Conservation (phyloP, 1,284 basidiomycete genomes). For the Cutaneotrichosporon cavernicola region DNA sequence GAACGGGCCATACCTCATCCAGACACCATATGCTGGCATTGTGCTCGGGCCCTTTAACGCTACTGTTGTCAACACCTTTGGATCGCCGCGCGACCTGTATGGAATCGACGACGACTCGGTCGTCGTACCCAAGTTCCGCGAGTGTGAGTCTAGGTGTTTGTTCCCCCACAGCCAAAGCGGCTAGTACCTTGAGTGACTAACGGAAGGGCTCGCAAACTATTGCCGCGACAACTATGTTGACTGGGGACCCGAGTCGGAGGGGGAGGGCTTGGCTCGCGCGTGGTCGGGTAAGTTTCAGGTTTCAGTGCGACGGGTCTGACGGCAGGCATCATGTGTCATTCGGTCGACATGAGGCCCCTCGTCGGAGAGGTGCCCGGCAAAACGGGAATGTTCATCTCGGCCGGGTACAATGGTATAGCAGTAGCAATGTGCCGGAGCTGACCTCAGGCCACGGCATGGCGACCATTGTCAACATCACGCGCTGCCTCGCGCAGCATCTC, state of each 20-base stretch:
- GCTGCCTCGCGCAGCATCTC: conserved; percentile 27
- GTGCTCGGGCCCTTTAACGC: conserved; percentile 28
- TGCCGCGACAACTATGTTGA: conserved; percentile 26
- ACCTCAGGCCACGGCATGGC: conserved; percentile 28
- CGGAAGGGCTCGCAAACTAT: conserved; percentile 17
- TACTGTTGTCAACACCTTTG: conserved; percentile 5
- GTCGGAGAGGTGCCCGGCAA: conserved; percentile 30
- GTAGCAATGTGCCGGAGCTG: not conserved
- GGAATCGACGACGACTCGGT: conserved; percentile 24
- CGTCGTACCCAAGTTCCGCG: conserved; percentile 17
- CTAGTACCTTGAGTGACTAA: not conserved
- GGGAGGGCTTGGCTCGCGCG: conserved; percentile 32
- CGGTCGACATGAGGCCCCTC: conserved; percentile 33
- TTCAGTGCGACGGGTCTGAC: not conserved
- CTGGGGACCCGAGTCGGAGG: conserved; percentile 30
- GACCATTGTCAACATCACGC: conserved; percentile 28
- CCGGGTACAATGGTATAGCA: conserved; percentile 13
- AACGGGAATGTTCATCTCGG: conserved; percentile 25
- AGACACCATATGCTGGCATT: conserved; percentile 30
- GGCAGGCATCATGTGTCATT: conserved; percentile 35
- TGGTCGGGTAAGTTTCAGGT: conserved; percentile 24
- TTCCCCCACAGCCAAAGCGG: not conserved
- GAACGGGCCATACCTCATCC: conserved; percentile 34
- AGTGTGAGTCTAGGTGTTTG: conserved; percentile 1
- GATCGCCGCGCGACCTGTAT: conserved; percentile 13